Evolutionary conservation across 1,284 basidiomycete species (phyloP).

Genomic region (Cutaneotrichosporon daszewskae): DNA sequence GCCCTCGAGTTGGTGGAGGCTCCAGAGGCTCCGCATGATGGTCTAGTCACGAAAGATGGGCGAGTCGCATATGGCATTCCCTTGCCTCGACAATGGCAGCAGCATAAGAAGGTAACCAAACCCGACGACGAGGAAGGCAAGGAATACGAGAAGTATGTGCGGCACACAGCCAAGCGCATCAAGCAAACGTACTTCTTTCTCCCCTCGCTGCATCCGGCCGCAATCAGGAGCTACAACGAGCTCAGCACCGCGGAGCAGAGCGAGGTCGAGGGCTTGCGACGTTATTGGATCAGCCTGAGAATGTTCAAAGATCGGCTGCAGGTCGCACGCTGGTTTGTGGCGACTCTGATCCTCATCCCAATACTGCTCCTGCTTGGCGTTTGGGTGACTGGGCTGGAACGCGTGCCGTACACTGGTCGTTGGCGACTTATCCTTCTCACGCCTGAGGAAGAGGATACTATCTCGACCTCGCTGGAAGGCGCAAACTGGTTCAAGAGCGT

Average conservation of each 20-base stretch:
- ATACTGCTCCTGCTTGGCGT: constrained; percentile 64
- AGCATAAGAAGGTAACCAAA: constrained; percentile 1
- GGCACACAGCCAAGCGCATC: constrained; percentile 6
- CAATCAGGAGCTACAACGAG: constrained; percentile 26
- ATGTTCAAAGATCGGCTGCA: constrained; percentile 53
- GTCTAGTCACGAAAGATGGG: constrained; percentile 23
- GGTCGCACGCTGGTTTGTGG: constrained; percentile 53
- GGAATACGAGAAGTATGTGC: constrained; percentile 4
- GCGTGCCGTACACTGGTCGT: constrained; percentile 76
- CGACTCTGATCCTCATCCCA: constrained; percentile 62
- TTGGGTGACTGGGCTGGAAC: constrained; percentile 69
- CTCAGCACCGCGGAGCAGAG: constrained; percentile 47
- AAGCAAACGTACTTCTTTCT: constrained; percentile 22
- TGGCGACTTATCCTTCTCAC: constrained; percentile 81
- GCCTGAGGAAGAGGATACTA: constrained; percentile 81
- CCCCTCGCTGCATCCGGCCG: constrained; percentile 30
- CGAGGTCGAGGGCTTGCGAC: constrained; percentile 51
- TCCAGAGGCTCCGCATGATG: constrained; percentile 15
- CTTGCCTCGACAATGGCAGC: not conserved
- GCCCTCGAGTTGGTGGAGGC: constrained; percentile 12
- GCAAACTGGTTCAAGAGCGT: constrained; percentile 79
- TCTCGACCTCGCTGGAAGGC: constrained; percentile 68
- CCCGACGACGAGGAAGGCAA: constrained; percentile 8
- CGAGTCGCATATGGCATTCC: constrained; percentile 29
- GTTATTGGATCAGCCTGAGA: constrained; percentile 31